Conservation (phyloP, 345 rosid species). For the Cardamine resedifolia region DNA sequence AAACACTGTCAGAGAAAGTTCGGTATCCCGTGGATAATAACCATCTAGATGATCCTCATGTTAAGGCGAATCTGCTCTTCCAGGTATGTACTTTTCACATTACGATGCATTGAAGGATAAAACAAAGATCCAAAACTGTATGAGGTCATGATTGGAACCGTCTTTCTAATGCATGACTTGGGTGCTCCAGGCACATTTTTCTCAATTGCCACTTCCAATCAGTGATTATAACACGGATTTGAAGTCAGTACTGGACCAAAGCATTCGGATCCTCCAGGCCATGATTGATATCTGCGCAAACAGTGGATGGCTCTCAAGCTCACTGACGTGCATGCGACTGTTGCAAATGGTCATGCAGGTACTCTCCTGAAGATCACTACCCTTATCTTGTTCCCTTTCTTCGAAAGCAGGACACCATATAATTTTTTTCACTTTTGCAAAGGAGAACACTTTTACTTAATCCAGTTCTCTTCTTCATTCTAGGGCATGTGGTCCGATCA, state of each 20-base stretch:
- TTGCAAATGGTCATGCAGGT: conserved; percentile 99
- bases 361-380: conserved; percentile 25
- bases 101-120: conserved; percentile 1
- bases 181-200: conserved; percentile 79
- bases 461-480: background rate
- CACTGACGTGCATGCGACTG: conserved; percentile 91
- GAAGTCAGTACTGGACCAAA: conserved; percentile 95
- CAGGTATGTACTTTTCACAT: conserved; percentile 51
- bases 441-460: conserved; percentile 4
- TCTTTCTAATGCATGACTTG: conserved; percentile 16
- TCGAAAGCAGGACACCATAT: background rate
- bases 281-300: conserved; percentile 98
- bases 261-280: conserved; percentile 96
- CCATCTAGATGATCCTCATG: conserved; percentile 90
- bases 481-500: conserved; percentile 91
- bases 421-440: background rate
- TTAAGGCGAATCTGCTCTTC: conserved; percentile 83
- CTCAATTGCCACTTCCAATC: conserved; percentile 80
- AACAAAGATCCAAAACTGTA: background rate
- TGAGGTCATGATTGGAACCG: background rate
- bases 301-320: conserved; percentile 97
- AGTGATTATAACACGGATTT: conserved; percentile 92
- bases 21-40: conserved; percentile 68
- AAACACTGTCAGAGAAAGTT: conserved; percentile 69
- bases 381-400: background rate